phyloP scores from a whole-genome alignment of 2,329 filamentous ascomycete species.

The Alternaria brassicae region DNA sequence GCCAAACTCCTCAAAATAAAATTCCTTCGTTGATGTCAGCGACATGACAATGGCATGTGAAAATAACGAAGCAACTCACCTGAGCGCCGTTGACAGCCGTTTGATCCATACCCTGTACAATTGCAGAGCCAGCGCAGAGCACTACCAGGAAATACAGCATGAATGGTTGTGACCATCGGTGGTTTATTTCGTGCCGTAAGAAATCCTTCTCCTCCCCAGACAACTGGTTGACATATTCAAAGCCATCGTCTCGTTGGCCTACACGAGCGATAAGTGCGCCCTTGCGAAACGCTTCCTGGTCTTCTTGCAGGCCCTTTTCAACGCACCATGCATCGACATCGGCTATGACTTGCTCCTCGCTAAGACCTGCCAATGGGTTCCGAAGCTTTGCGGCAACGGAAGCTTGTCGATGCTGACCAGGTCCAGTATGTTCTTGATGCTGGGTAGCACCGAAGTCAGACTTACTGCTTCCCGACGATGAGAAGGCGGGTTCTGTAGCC shows the following conservation, averaged over 20 bases:
- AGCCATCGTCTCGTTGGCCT: constrained; percentile 57
- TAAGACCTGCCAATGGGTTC: constrained; percentile 64
- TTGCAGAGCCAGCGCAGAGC: constrained; percentile 71
- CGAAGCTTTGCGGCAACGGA: constrained; percentile 50
- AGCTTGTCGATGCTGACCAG: constrained; percentile 22
- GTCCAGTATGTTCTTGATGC: constrained; percentile 30
- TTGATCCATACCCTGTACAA: constrained; percentile 66
- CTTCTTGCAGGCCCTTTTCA: constrained; percentile 57
- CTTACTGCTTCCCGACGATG: constrained; percentile 36
- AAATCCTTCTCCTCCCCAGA: constrained; percentile 64
- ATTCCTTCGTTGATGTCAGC: constrained; percentile 23
- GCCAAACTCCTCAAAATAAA: constrained; percentile 39
- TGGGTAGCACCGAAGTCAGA: constrained; percentile 26
- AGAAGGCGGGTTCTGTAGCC: constrained; percentile 31
- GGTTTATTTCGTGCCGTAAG: constrained; percentile 66
- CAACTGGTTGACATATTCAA: constrained; percentile 57
- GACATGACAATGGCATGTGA: too few species aligned
- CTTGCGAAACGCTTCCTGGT: constrained; percentile 59
- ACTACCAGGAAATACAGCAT: constrained; percentile 71
- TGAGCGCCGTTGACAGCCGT: constrained; percentile 46
- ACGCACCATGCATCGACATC: constrained; percentile 63
- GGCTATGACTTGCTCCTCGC: constrained; percentile 59
- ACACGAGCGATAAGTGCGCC: constrained; percentile 58
- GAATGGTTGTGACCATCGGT: constrained; percentile 73
- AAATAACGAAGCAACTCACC: constrained; percentile 10